phyloP scores from a whole-genome alignment of 2,329 filamentous ascomycete genomes.

The Apiospora arundinis region DNA sequence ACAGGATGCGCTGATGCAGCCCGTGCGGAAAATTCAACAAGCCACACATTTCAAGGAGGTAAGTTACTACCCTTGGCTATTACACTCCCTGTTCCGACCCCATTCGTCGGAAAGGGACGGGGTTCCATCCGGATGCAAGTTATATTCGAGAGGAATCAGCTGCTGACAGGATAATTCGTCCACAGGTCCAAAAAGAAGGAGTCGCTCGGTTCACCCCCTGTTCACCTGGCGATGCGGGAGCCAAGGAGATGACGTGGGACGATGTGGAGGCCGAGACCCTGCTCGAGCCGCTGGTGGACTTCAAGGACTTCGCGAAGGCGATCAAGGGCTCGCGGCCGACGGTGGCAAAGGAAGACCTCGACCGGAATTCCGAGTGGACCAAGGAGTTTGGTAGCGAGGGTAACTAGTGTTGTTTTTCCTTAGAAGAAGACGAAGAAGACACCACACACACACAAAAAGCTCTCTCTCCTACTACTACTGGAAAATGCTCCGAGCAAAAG shows the following conservation, averaged over 20 bases:
- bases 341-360: slow-evolving; percentile 85
- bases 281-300: slow-evolving; percentile 81
- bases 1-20: slow-evolving; percentile 96
- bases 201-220: slow-evolving; percentile 81
- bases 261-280: slow-evolving; percentile 84
- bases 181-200: slow-evolving; percentile 73
- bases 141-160: not conserved
- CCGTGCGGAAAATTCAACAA: slow-evolving; percentile 93
- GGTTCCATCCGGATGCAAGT: too few species aligned
- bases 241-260: slow-evolving; percentile 93
- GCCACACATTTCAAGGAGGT: slow-evolving; percentile 98
- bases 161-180: not conserved
- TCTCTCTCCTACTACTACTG: not conserved
- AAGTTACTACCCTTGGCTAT: slow-evolving; percentile 35
- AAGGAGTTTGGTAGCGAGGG: slow-evolving; percentile 95
- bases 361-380: slow-evolving; percentile 90
- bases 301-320: slow-evolving; percentile 94
- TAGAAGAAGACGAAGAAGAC: not conserved
- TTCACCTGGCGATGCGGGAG: slow-evolving; percentile 86
- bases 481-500: not conserved
- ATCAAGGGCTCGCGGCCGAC: slow-evolving; percentile 89
- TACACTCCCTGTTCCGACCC: too few species aligned
- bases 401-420: slow-evolving; percentile 43
- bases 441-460: not conserved
- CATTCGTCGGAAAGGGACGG: too few species aligned